Evolutionary conservation across 176 grass and related monocot genomes (phyloP), one percentile per base, ranked within the genome.

Genomic region (Saccharum officinarum): DNA sequence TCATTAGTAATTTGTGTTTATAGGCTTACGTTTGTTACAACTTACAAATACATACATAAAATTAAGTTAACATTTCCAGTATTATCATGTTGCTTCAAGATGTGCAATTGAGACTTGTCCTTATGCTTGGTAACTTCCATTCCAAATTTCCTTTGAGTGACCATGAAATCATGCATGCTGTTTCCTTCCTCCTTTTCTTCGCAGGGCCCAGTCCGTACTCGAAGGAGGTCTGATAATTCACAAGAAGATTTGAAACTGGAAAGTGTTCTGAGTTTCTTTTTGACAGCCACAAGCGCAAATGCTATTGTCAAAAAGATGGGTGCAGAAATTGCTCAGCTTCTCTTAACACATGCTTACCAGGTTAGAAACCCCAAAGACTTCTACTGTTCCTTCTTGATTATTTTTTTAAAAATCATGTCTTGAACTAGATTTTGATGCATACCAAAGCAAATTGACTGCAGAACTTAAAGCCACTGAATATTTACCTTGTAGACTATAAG

Each of bases 311-410:
- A 92, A 91, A 98, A 87, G 77, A 86, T 93, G 78, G 69, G 85
- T 85, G 69, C 91, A 70, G 80, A 92, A 87, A 88, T 87, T 59
- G 87, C 71, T 16, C 89, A 89, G 73, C 80, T 93, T 73, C 95
- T 98, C 41, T 83, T 98, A 84, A 87, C 91, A 41, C 93, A 98
- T 87, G 89, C 93, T 1, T 98, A 95, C 84, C 93, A 92, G 92
- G 95, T 95, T 87, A 82, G 77, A 69, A 45, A 87, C 54, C 30
- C 52, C 8, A 45, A 74, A 76, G 14, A 23, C 38, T 82, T 59
- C 49, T 81, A 47, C 60, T 50, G 34, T 59, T 49, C 30, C 55
- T 73, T 46, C 41, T 67, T 49, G 3, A 67, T 66, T 79, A 28
- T 28, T 46, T 67, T n/a, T 23, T 40, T 12, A 22, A 62, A n/a